Evolutionary conservation across 768 basidiomycete species (phyloP).

Genomic region (Xerocomellus chrysenteron): DNA sequence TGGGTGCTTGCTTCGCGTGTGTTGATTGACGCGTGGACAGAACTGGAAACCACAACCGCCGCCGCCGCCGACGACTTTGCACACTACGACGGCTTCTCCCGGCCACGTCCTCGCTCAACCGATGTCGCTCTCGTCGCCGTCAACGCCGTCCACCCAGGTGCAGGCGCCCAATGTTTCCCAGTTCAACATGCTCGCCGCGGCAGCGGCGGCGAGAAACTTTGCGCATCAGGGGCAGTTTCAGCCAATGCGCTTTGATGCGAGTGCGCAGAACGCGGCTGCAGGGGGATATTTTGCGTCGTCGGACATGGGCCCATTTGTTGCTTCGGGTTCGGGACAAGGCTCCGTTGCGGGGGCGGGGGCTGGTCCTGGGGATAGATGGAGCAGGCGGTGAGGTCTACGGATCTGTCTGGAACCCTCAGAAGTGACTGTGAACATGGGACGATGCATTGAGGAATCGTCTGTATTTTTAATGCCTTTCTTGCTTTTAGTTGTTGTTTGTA

Average conservation of each 20-base stretch:
- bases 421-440: background rate
- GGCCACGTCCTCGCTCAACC: too few species aligned
- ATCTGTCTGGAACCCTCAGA: background rate
- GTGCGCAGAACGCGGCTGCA: conserved; percentile 13
- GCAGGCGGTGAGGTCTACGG: background rate
- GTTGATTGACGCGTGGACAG: conserved; percentile 29
- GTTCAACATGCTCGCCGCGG: too few species aligned
- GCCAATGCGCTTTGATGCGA: conserved; percentile 1
- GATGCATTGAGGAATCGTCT: background rate
- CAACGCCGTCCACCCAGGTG: too few species aligned
- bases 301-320: conserved; percentile 9
- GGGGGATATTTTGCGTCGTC: conserved; percentile 18
- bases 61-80: conserved; percentile 17
- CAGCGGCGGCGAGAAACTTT: conserved; percentile 14
- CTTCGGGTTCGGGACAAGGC: background rate
- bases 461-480: conserved; percentile 6
- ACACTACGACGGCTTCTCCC: too few species aligned
- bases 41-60: conserved; percentile 52
- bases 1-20: background rate
- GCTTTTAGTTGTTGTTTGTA: background rate
- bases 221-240: conserved; percentile 22
- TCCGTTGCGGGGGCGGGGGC: background rate
- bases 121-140: too few species aligned
- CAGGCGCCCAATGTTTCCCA: too few species aligned
- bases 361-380: conserved; percentile 9